Evolutionary conservation across 2,329 filamentous ascomycete genomes (phyloP).

Genomic region (Microcyclosporella mali): DNA sequence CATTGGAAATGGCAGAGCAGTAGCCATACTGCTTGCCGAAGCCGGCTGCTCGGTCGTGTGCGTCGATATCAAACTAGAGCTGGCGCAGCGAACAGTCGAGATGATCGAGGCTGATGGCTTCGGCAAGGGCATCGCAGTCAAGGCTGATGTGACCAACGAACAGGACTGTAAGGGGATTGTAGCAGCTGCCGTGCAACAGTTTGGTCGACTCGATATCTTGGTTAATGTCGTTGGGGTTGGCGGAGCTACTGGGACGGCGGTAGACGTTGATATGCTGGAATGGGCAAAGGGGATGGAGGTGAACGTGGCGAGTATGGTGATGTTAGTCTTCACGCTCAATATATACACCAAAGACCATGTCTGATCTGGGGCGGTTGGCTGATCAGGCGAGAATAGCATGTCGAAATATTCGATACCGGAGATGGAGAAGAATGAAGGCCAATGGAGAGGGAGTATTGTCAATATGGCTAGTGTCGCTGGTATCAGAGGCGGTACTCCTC

Average conservation of each 20-base stretch:
- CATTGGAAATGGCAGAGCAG: constrained; percentile 55
- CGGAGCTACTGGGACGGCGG: constrained; percentile 54
- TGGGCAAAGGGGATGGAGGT: constrained; percentile 55
- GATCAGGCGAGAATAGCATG: constrained; percentile 3
- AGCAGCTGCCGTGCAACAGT: constrained; percentile 40
- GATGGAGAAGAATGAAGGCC: constrained; percentile 50
- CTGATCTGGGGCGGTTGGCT: no score
- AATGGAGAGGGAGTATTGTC: constrained; percentile 48
- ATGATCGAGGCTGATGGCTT: constrained; percentile 42
- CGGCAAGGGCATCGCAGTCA: constrained; percentile 40
- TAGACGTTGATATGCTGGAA: constrained; percentile 53
- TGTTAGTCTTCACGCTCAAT: constrained; percentile 58
- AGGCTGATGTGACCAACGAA: constrained; percentile 51
- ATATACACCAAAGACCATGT: no score
- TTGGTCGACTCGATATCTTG: constrained; percentile 56
- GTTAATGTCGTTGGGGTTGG: constrained; percentile 60
- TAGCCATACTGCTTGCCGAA: constrained; percentile 53
- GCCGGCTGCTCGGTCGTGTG: constrained; percentile 56
- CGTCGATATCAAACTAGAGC: constrained; percentile 46
- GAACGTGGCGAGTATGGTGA: constrained; percentile 60
- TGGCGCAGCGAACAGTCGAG: constrained; percentile 49
- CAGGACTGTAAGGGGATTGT: constrained; percentile 45
- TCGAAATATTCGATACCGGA: constrained; percentile 54
- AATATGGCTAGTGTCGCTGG: constrained; percentile 61
- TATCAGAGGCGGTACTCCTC: constrained; percentile 48